Evolutionary conservation across 2,329 filamentous ascomycete species (phyloP), one percentile per base, ranked within the genome.

Genomic region (Thielaviopsis musarum): DNA sequence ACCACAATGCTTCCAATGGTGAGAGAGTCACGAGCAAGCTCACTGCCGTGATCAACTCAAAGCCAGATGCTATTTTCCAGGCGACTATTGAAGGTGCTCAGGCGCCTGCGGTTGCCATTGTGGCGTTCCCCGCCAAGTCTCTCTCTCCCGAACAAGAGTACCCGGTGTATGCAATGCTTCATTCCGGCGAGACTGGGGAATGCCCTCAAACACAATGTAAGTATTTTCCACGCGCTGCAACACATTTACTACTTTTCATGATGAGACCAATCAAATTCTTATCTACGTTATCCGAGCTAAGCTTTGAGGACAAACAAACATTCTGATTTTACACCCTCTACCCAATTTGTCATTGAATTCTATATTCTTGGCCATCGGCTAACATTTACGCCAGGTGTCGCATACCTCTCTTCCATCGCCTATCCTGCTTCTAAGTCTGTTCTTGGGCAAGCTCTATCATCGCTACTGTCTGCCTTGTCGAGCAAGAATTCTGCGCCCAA

Each of bases 281-380:
- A 97, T 96, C 91, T 96, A 97, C 91, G 96, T 97, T 97, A 90
- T 87, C 91, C 91, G 91, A 95, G 86, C 74, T 75, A 72, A 79
- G 74, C 75, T 68, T 85, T 95, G 91, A 94, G 83, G 90, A 93
- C 79, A 79, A 77, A 70, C 77, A 77, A 80, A 82, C 90, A 88
- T 84, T 75, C 89, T 95, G 89, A 94, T 82, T 74, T 75, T 74
- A 72, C 52, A 57, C 48, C 19, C 22, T 24, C 28, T 41, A 68
- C 64, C 60, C 52, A 45, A 30, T 67, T 64, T 64, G 59, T 34
- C 63, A 58, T 63, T 48, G 54, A 49, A 30, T 55, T 64, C 57
- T 28, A 60, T 48, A 55, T 54, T 56, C 53, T 60, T 45, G 62
- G 28, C 52, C 48, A 59, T 54, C 73, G 62, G 64, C 72, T 73